These are phyloP conservation scores for Solanum clarkiae DNA, from an alignment of 257 asterid species.

Conservation along the genomic window DNA sequence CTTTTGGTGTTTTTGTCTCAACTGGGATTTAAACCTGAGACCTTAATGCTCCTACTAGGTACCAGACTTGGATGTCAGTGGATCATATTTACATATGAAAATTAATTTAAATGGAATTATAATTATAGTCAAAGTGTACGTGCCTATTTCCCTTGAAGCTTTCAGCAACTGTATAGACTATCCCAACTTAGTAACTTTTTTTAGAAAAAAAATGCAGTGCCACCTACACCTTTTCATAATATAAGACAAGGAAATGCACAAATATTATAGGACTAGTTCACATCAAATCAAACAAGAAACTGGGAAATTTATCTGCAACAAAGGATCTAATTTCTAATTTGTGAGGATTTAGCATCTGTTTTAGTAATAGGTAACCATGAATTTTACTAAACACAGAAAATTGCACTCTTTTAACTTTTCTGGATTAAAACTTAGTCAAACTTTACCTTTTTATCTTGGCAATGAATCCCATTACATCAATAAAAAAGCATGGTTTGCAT, in stretches of 20 bases:
- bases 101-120: not conserved
- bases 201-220: not conserved
- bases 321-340: not conserved
- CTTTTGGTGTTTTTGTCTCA: not conserved
- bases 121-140: not conserved
- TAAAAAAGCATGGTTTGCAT: not conserved
- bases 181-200: not conserved
- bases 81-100: not conserved
- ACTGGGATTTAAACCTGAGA: not conserved
- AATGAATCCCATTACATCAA: not conserved
- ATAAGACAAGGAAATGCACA: not conserved
- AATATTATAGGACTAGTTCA: not conserved
- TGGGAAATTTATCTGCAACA: not conserved
- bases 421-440: not conserved
- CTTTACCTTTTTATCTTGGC: not conserved
- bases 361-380: not conserved
- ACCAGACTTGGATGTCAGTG: not conserved
- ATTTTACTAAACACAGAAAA: not conserved
- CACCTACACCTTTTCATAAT: not conserved
- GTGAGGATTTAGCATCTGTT: not conserved
- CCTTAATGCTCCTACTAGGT: not conserved
- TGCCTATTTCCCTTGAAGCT: not conserved
- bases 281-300: not conserved
- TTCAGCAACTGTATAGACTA: not conserved
- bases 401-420: not conserved